Base-by-base conservation (phyloP, 441 rosid species). In the Gossypium laxum region DNA sequence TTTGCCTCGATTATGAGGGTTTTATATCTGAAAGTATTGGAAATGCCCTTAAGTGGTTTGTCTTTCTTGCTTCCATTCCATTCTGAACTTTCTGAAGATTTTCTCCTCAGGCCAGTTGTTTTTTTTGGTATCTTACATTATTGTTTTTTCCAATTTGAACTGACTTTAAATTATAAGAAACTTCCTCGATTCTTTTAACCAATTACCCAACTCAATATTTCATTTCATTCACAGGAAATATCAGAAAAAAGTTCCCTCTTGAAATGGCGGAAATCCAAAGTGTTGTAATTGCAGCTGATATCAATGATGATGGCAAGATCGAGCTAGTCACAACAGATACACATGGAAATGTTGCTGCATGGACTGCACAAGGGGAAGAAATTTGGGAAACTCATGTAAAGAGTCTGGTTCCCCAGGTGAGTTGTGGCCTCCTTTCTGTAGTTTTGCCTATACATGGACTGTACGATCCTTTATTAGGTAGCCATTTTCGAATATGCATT, bases 201-300 rank as follows among this genome's bases (percentile, higher is more conserved):
- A 73, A 12, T 47, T 66, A 74, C 57, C 3, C 32, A 38, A 41
- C 26, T 58, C 26, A 79, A 41, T 66, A 68, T 10, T 75, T 68
- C 28, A 21, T 34, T 63, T 69, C 19, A 50, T 77, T 64, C 84
- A 95, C 84, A 95, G 99, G 99, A 56, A 82, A 87, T 59, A 60
- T 89, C 70, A 86, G 98, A 81, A 83, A 88, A 79, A 91, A 88
- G 1, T 95, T 95, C 76, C 98, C 99, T 61, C 96, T 92, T 67
- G 96, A 91, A 86, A 91, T 95, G 99, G 98, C 97, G 28, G 99
- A 95, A 87, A 92, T 95, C 74, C 97, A 92, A 84, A 98, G 97
- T 32, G 82, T 92, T 28, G 97, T 91, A 22, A 91, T 90, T 82
- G 98, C 98, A 38, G 98, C 98, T 64, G 99, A 95, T 83, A 89